Percentiles rank a stretch among this genome's conserved stretches.
phyloP scores from a whole-genome alignment of 1,139 yeast species.

The Debaryomyces sp. region DNA sequence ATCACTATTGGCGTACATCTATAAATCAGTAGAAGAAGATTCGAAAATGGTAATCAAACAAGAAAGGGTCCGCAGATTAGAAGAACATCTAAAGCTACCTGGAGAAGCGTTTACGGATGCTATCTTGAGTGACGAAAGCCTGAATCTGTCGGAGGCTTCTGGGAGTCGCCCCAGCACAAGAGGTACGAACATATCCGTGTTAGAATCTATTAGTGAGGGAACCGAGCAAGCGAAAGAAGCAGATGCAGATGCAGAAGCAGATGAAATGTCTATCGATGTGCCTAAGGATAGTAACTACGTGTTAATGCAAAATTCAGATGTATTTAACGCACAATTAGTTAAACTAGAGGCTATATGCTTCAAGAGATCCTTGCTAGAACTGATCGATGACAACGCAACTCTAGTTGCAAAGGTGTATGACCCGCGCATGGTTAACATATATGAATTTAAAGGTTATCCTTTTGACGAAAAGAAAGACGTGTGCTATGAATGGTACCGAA shows the following conservation, averaged over 20 bases:
- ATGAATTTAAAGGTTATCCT: background rate
- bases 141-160: background rate
- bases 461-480: background rate
- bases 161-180: background rate
- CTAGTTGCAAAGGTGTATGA: background rate
- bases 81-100: background rate
- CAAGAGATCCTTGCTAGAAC: background rate
- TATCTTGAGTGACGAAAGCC: background rate
- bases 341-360: background rate
- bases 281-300: background rate
- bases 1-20: background rate
- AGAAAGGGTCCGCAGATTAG: background rate
- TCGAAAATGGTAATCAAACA: background rate
- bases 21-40: background rate
- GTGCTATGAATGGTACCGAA: background rate
- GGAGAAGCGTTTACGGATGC: background rate
- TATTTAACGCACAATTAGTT: background rate
- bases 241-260: background rate
- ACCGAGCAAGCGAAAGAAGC: background rate
- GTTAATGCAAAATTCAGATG: background rate
- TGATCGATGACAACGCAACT: background rate
- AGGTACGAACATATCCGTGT: background rate
- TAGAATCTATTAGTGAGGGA: background rate
- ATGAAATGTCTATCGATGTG: background rate
- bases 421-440: background rate